Evolutionary conservation across 2,329 filamentous ascomycete genomes (phyloP).

Genomic region (Neofusicoccum sp.): DNA sequence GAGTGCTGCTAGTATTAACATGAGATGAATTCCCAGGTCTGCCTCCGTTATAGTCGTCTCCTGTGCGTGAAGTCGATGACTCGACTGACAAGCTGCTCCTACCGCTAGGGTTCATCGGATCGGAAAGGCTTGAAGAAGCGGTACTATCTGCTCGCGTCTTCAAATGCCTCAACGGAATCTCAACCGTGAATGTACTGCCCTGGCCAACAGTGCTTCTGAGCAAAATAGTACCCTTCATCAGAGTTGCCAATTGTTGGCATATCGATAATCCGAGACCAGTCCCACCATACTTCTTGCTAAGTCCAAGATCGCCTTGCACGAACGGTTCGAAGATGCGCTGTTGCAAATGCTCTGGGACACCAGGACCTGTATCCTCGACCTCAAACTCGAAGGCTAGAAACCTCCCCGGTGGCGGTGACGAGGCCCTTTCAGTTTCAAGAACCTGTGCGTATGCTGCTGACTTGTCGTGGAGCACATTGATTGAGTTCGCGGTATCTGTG

Average conservation of each 20-base stretch:
- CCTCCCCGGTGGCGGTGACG: constrained; percentile 60
- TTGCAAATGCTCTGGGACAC: constrained; percentile 77
- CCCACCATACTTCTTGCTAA: constrained; percentile 88
- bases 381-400: constrained; percentile 83
- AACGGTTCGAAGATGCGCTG: constrained; percentile 91
- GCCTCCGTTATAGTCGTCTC: constrained; percentile 36
- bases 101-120: constrained; percentile 30
- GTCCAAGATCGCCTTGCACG: constrained; percentile 84
- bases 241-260: constrained; percentile 77
- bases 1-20: constrained; percentile 30
- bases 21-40: constrained; percentile 37
- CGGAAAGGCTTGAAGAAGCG: constrained; percentile 40
- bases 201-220: constrained; percentile 71
- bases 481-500: constrained; percentile 47
- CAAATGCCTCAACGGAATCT: constrained; percentile 77
- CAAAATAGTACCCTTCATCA: constrained; percentile 80
- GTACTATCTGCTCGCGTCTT: constrained; percentile 64
- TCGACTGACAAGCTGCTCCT: constrained; percentile 24
- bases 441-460: constrained; percentile 38
- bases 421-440: constrained; percentile 38
- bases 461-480: constrained; percentile 45
- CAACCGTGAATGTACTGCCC: constrained; percentile 81
- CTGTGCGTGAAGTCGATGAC: constrained; percentile 18
- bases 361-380: constrained; percentile 84
- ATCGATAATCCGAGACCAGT: constrained; percentile 88